phyloP scores from a whole-genome alignment of 2,329 filamentous ascomycete genomes.

The Stachybotrys chartarum region DNA sequence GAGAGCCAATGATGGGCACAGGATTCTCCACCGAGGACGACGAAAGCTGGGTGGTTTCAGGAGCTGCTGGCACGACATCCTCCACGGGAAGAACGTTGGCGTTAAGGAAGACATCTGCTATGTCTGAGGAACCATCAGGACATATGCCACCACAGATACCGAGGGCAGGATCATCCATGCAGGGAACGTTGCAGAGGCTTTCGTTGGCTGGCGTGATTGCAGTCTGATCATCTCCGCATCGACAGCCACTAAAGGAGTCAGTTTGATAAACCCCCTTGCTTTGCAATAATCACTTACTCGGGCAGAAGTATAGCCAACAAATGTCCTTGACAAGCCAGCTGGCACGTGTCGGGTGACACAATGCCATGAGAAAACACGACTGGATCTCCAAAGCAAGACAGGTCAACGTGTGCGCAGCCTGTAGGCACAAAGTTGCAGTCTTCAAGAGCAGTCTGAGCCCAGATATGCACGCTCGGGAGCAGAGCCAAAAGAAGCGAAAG shows the following conservation, averaged over 20 bases:
- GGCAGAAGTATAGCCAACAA: constrained; percentile 21
- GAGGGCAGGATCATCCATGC: constrained; percentile 16
- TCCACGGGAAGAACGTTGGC: constrained; percentile 5
- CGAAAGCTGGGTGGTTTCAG: background rate
- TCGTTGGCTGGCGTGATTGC: constrained; percentile 20
- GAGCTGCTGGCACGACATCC: constrained; percentile 1
- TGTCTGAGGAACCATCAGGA: constrained; percentile 13
- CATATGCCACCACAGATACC: constrained; percentile 26
- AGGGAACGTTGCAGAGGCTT: constrained; percentile 21
- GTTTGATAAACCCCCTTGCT: constrained; percentile 1
- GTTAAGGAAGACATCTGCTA: constrained; percentile 24
- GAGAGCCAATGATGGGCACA: background rate
- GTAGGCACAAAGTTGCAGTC: constrained; percentile 13
- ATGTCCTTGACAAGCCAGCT: constrained; percentile 18
- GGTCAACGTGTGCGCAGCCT: constrained; percentile 19
- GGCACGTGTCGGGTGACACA: constrained; percentile 18
- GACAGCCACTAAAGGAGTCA: constrained; percentile 19
- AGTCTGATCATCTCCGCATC: constrained; percentile 24
- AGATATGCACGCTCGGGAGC: background rate
- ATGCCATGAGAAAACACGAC: constrained; percentile 12
- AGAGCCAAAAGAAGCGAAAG: background rate
- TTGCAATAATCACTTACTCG: constrained; percentile 13
- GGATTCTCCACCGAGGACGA: background rate
- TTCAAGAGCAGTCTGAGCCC: background rate
- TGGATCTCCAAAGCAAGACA: constrained; percentile 16